Evolutionary conservation across 805 yeast genomes (phyloP), one percentile per base, ranked within the genome.

Genomic region (Candida railenensis): DNA sequence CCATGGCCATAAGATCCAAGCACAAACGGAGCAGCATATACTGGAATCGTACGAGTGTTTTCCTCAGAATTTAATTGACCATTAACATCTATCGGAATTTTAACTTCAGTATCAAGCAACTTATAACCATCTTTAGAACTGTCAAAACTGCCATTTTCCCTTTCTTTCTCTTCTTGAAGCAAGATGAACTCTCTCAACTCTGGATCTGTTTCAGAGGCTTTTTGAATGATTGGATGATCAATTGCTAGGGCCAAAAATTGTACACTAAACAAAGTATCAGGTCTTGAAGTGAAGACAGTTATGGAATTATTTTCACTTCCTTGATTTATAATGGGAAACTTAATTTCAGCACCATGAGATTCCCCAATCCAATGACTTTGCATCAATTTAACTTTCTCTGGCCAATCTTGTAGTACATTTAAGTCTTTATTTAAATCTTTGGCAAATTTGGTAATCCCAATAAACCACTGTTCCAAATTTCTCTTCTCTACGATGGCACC

Each of bases 341-440:
- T 57, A 9, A 94, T 69, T 36, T 85, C 85, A 0, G 89, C 85
- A 20, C 98, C 98, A 19, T 74, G 68, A 2, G 96, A 87, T 55
- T 82, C 81, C 1, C 97, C 98, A 44, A 94, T 89, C 99, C 99
- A 94, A 64, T 94, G 82, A 44, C 67, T 77, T 66, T 94, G 99
- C 98, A 92, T 91, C 3, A 82, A 69, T 60, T 84, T 87, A 15
- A 94, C 98, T 56, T 87, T 85, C 2, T 77, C 75, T 0, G 99
- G 99, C 99, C 99, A 94, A 4, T 82, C 69, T 1, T 75, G 66
- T 40, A 94, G 74, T 1, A 63, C 44, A 0, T 73, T 71, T 48
- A 94, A 64, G 63, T 94, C 98, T 9, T 71, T 62, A 47, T 80
- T 77, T 45, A 94, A 71, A 2, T 74, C 83, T 2, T 76, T 68